Base-by-base conservation (phyloP, 805 yeast species). In the Kluyveromyces dobzhanskii region DNA sequence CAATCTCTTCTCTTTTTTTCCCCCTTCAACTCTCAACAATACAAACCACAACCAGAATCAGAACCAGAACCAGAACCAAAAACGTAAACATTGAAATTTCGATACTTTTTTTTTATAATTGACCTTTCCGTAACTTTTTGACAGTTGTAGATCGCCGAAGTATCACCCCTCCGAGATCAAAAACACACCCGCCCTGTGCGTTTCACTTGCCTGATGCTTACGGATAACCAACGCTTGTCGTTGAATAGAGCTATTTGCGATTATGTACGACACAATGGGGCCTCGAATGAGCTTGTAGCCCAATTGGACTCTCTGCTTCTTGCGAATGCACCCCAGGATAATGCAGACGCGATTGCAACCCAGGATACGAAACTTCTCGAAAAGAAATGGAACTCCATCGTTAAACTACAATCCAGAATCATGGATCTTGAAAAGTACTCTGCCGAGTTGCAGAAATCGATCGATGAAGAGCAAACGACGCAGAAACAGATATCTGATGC, bases 321-420 rank as follows among this genome's bases (percentile, higher is more conserved):
- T 12, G 14, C 7, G 8, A 21, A 21, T 12, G 35, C 14, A 16
- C 21, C 14, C 4, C 13, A 28, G n/a, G n/a, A n/a, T n/a, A 9
- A 16, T 10, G 9, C 24, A 11, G 35, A 10, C 21, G 35, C n/a
- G n/a, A n/a, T n/a, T 10, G 26, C 16, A 13, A 9, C 14, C 13
- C 35, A 32, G 35, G 37, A 34, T 17, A 2, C 17, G 30, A 14
- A 24, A 10, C n/a, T 34, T 3, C 30, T 34, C 5, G 29, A 24
- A 16, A 25, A 24, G 60, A 88, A 87, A 62, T 88, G 97, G 97
- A 70, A 80, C 1, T 79, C 94, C 0, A 90, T 88, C 3, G 69
- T 85, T 24, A 66, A 95, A 33, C 66, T 90, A 23, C 96, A 90
- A 60, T 73, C 78, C 45, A 72, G 75, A 50, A 78, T 80, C 31